Evolutionary conservation across 352 stramenopile genomes (phyloP), one percentile per base, ranked within the genome.

Genomic region (Peronospora belbahrii): DNA sequence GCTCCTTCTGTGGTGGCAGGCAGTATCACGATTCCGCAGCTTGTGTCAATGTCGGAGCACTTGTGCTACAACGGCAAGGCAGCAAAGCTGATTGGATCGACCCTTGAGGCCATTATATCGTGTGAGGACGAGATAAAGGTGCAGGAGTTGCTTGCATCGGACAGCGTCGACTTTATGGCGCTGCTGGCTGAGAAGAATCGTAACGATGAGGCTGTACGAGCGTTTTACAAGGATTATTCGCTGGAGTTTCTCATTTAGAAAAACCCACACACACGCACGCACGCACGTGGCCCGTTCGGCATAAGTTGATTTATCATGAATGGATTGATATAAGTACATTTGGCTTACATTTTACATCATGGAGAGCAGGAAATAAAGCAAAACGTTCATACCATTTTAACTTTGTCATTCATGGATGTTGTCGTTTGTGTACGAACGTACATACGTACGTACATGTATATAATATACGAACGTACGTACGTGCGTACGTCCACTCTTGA

Each of bases 41-140:
- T 88, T 4, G 62, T 80, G 15, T 42, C 58, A 8, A 72, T 72
- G 51, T 53, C 67, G 25, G 49, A 71, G 42, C 72, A 77, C 59
- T 44, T 85, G 46, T 38, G 50, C 15, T 59, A 67, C 42, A 81
- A 78, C 31, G 75, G 75, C 41, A 87, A 87, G 56, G 72, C 72
- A 5, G 72, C 72, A 28, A 76, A 78, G 56, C 56, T 87, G 11
- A 60, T 87, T 32, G 67, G 60, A 22, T 56, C 64, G 20, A 76
- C 73, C n/a, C 53, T 84, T 6, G 46, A 59, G 14, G 59, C 51
- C 4, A 30, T 86, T 4, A 42, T 59, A 5, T 44, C 50, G 10
- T 57, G 44, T 13, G 46, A 65, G 7, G 63, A 83, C 37, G 61
- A 82, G 38, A 51, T 39, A 2, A 74, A 72, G 46, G 57, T 62